A percentile compares a stretch with the other conserved stretches of the same genome.
Evolutionary conservation across 495 filamentous ascomycete genomes (phyloP).

Genomic region (Lichenothelia convexa): DNA sequence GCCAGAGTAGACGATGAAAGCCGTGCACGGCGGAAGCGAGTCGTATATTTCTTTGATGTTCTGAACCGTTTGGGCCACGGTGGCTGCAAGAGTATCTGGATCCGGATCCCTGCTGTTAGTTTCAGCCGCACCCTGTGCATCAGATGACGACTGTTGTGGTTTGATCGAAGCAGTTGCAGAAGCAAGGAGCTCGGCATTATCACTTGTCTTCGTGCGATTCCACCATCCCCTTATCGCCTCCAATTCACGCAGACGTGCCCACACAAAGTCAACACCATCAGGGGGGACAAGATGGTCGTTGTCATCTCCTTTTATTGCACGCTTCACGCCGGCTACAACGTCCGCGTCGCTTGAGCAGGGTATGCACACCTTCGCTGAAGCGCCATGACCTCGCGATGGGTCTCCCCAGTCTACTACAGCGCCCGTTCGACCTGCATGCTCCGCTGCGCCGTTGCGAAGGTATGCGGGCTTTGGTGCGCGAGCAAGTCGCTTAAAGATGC

Average conservation of each 20-base stretch:
- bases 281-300: conserved; percentile 41
- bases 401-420: conserved; percentile 83
- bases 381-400: conserved; percentile 52
- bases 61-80: conserved; percentile 29
- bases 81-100: conserved; percentile 21
- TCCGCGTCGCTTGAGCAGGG: conserved; percentile 58
- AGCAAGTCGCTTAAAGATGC: conserved; percentile 67
- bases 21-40: conserved; percentile 61
- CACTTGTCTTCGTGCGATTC: conserved; percentile 25
- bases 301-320: conserved; percentile 49
- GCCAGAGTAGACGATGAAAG: conserved; percentile 75
- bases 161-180: neutral
- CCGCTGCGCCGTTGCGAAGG: conserved; percentile 20
- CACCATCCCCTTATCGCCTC: conserved; percentile 73
- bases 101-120: conserved; percentile 1
- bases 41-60: conserved; percentile 55
- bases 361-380: conserved; percentile 50
- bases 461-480: conserved; percentile 32
- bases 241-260: conserved; percentile 71
- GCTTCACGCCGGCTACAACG: conserved; percentile 49
- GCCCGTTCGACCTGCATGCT: conserved; percentile 48
- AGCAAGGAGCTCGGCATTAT: conserved; percentile 16
- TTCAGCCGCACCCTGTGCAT: conserved; percentile 15
- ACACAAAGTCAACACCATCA: conserved; percentile 71
- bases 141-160: conserved; percentile 3